Evolutionary conservation across 441 rosid species (phyloP).

Genomic region (Eutrema salsugineum): DNA sequence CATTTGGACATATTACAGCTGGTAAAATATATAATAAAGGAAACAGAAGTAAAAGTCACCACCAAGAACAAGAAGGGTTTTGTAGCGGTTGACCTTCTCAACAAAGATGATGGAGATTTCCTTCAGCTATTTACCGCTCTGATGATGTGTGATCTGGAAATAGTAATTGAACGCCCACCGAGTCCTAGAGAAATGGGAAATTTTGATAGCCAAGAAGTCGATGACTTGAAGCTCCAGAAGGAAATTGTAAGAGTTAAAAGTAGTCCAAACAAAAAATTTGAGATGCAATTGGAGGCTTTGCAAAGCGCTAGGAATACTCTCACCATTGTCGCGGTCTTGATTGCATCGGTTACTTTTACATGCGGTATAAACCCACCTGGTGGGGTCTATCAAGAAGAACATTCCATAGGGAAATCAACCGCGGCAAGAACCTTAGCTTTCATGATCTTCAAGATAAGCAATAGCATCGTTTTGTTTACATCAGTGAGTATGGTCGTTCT

Average conservation of each 20-base stretch:
- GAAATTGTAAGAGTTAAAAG: not conserved
- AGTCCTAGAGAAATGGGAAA: not conserved
- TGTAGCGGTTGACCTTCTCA: slow-evolving; percentile 1
- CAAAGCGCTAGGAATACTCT: slow-evolving; percentile 9
- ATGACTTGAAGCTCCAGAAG: not conserved
- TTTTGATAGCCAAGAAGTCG: not conserved
- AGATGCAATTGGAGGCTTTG: slow-evolving; percentile 2
- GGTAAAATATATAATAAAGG: not conserved
- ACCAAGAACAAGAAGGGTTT: slow-evolving; percentile 4
- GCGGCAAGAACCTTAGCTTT: not conserved
- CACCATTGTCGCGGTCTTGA: not conserved
- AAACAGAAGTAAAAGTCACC: not conserved
- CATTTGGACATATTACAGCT: not conserved
- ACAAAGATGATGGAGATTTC: not conserved
- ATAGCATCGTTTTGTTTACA: slow-evolving; percentile 12
- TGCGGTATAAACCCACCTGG: slow-evolving; percentile 4
- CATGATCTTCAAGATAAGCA: slow-evolving; percentile 10
- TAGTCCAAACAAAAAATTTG: not conserved
- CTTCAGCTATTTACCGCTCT: not conserved
- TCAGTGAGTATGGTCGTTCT: slow-evolving; percentile 9
- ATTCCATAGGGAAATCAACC: not conserved
- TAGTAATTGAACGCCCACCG: not conserved
- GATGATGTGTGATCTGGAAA: not conserved
- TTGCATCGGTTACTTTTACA: slow-evolving; percentile 18
- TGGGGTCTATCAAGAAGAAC: not conserved